Conservation (phyloP, 352 stramenopile genomes). For the Pythium angustatum region DNA sequence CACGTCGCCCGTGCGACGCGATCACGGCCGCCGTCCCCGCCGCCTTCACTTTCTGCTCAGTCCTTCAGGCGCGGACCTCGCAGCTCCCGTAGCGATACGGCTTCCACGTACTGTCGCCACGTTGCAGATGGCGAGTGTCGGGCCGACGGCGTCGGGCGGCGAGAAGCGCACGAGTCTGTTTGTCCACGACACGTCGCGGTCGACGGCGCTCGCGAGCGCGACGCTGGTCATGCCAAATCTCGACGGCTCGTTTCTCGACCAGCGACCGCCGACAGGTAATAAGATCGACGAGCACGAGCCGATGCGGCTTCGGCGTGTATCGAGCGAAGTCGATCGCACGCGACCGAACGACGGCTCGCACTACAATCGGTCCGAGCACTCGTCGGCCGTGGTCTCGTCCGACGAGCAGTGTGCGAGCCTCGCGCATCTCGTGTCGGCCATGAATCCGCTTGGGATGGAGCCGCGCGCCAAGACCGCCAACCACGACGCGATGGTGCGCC, state of each 20-base stretch:
- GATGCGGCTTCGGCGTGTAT: conserved; percentile 4
- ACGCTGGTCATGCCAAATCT: conserved; percentile 18
- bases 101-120: neutral
- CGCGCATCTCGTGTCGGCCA: conserved; percentile 14
- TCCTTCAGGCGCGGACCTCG: too few relatives aligned
- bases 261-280: too few relatives aligned
- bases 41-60: too few relatives aligned
- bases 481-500: conserved; percentile 29
- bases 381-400: conserved; percentile 13
- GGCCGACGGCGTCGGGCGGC: neutral
- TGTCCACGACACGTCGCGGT: neutral
- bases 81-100: too few relatives aligned
- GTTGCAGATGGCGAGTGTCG: neutral
- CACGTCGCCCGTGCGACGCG: too few relatives aligned
- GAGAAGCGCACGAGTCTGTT: neutral
- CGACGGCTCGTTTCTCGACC: conserved; percentile 6
- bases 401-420: conserved; percentile 21
- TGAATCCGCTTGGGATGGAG: conserved; percentile 17
- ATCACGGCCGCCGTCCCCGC: too few relatives aligned
- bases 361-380: conserved; percentile 21
- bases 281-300: neutral
- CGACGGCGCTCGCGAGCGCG: neutral
- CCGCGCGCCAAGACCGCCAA: conserved; percentile 17
- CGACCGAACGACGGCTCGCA: neutral
- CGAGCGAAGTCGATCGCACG: conserved; percentile 13